Conservation (phyloP, 2,329 filamentous ascomycete species). For the Epicoccum nigrum region DNA sequence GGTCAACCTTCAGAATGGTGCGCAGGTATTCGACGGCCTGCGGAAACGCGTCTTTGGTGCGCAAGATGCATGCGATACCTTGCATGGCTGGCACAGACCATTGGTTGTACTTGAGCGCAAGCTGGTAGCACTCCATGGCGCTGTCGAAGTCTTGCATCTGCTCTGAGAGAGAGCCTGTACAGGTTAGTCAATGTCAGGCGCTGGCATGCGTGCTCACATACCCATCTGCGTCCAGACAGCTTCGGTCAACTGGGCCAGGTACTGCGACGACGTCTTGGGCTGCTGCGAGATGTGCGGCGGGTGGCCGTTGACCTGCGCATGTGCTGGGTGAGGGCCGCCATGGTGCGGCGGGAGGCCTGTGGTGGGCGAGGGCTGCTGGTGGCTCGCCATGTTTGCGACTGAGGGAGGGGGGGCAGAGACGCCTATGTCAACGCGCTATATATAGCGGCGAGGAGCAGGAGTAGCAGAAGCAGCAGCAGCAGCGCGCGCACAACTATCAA, state of each 20-base stretch:
- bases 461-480: no score
- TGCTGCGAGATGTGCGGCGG: conserved; percentile 64
- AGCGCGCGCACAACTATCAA: no score
- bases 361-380: conserved; percentile 81
- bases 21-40: conserved; percentile 94
- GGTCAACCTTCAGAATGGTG: conserved; percentile 87
- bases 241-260: conserved; percentile 81
- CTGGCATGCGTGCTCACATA: conserved; percentile 55
- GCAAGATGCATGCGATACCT: conserved; percentile 87
- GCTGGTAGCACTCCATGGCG: conserved; percentile 88
- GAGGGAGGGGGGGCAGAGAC: conserved; percentile 2
- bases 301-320: conserved; percentile 61
- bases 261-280: conserved; percentile 71
- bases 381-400: conserved; percentile 63
- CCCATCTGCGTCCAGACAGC: conserved; percentile 90
- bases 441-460: conserved; percentile 8
- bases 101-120: conserved; percentile 83
- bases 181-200: conserved; percentile 29
- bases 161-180: conserved; percentile 80
- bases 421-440: conserved; percentile 14
- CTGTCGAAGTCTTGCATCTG: conserved; percentile 86
- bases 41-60: conserved; percentile 90
- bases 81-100: conserved; percentile 93
- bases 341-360: conserved; percentile 73
- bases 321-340: conserved; percentile 69